Conservation (phyloP, 768 basidiomycete species). For the Heimioporus sp. region DNA sequence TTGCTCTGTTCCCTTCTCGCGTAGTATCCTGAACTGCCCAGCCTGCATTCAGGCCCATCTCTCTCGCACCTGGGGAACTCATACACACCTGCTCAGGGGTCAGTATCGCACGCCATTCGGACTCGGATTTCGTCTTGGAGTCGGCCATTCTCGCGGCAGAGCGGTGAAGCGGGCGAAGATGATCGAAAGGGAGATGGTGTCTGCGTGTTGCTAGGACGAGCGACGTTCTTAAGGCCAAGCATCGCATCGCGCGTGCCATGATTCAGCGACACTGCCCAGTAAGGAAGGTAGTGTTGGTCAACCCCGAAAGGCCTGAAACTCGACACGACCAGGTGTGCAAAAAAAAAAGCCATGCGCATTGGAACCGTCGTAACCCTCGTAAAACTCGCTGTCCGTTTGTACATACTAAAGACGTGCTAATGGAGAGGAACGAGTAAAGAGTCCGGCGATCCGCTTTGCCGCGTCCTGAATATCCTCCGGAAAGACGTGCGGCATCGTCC, state of each 20-base stretch:
- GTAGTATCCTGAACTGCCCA: constrained; percentile 75
- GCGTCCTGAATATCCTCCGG: constrained; percentile 9
- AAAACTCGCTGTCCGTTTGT: too few relatives aligned
- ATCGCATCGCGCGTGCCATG: too few relatives aligned
- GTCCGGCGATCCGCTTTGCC: background rate
- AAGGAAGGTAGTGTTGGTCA: too few relatives aligned
- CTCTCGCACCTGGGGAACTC: background rate
- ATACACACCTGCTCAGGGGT: constrained; percentile 73
- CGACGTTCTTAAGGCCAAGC: background rate
- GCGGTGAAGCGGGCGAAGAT: constrained; percentile 4
- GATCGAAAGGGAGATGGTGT: background rate
- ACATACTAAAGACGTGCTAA: too few relatives aligned
- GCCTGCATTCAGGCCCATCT: background rate
- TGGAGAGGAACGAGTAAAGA: too few relatives aligned
- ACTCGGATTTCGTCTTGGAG: constrained; percentile 51
- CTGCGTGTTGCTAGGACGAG: background rate
- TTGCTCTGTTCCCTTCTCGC: constrained; percentile 84
- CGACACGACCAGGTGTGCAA: too few relatives aligned
- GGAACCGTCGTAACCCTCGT: too few relatives aligned
- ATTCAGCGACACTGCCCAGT: too few relatives aligned
- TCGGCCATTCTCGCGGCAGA: constrained; percentile 15
- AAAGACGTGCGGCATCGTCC: constrained; percentile 16
- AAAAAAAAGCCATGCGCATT: too few relatives aligned
- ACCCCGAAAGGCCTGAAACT: too few relatives aligned
- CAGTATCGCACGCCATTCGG: constrained; percentile 83